Evolutionary conservation across 805 yeast genomes (phyloP).

Genomic region (Candida qinlingensis): DNA sequence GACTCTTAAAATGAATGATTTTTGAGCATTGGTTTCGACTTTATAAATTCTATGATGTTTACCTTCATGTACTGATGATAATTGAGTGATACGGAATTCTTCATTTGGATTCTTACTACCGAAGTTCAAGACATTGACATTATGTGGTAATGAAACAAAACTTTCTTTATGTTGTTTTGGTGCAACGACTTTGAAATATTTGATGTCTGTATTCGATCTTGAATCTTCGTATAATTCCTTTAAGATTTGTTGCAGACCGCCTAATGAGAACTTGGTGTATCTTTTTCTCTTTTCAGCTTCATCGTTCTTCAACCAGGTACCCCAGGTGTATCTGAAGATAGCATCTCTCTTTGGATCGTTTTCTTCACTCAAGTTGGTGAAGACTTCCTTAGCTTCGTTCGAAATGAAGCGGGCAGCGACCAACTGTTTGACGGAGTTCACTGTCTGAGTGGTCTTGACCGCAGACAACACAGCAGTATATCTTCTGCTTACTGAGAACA

Average conservation of each 20-base stretch:
- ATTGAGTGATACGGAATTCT: constrained; percentile 53
- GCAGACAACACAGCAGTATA: background rate
- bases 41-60: constrained; percentile 87
- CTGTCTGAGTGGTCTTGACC: background rate
- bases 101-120: constrained; percentile 42
- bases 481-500: constrained; percentile 16
- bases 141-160: constrained; percentile 42
- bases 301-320: constrained; percentile 87
- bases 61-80: constrained; percentile 88
- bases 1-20: constrained; percentile 67
- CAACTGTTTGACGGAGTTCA: background rate
- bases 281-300: constrained; percentile 67
- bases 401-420: constrained; percentile 24
- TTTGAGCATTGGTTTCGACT: constrained; percentile 55
- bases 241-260: constrained; percentile 60
- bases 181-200: constrained; percentile 18
- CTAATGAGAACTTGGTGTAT: constrained; percentile 73
- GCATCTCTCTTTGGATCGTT: constrained; percentile 62
- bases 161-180: constrained; percentile 37
- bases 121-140: constrained; percentile 36
- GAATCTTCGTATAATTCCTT: constrained; percentile 38
- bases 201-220: constrained; percentile 27
- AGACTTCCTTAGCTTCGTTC: constrained; percentile 28
- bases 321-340: constrained; percentile 90
- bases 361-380: constrained; percentile 54